Evolutionary conservation across 2,329 filamentous ascomycete genomes (phyloP).

Genomic region (Claviceps quebecensis): DNA sequence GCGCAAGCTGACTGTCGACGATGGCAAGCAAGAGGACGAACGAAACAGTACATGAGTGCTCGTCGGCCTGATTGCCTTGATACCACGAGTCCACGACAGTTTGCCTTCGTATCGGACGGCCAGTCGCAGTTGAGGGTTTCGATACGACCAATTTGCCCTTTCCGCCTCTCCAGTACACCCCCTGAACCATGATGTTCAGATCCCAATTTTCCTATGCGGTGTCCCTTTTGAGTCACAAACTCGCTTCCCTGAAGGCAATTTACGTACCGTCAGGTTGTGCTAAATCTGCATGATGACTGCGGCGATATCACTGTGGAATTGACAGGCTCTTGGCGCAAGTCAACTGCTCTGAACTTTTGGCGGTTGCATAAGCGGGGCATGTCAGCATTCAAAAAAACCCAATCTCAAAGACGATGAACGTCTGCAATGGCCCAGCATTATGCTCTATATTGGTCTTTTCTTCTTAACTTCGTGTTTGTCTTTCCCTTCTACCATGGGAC

Average conservation of each 20-base stretch:
- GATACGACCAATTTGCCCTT: not conserved
- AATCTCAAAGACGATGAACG: not conserved
- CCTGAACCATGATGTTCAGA: not conserved
- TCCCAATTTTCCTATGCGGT: not conserved
- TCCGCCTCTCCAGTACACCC: not conserved
- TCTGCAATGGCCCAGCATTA: not conserved
- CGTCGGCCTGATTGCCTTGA: not conserved
- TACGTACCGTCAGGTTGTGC: not conserved
- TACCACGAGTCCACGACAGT: not conserved
- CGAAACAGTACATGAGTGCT: not conserved
- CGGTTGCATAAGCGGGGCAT: not conserved
- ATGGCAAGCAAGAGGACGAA: not conserved
- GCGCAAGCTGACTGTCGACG: not conserved
- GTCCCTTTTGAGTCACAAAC: not conserved
- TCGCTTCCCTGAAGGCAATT: not conserved
- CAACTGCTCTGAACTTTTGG: not conserved
- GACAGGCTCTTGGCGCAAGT: not conserved
- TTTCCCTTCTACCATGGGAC: not conserved
- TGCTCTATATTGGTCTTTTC: not conserved
- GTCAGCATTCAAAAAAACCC: not conserved
- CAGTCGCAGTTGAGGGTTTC: slow-evolving; percentile 2
- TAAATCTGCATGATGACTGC: not conserved
- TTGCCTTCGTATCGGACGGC: slow-evolving; percentile 3
- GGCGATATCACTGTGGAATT: not conserved
- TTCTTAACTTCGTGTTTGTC: not conserved